phyloP scores from a whole-genome alignment of 345 rosid genomes.

The Citrus reticulata region DNA sequence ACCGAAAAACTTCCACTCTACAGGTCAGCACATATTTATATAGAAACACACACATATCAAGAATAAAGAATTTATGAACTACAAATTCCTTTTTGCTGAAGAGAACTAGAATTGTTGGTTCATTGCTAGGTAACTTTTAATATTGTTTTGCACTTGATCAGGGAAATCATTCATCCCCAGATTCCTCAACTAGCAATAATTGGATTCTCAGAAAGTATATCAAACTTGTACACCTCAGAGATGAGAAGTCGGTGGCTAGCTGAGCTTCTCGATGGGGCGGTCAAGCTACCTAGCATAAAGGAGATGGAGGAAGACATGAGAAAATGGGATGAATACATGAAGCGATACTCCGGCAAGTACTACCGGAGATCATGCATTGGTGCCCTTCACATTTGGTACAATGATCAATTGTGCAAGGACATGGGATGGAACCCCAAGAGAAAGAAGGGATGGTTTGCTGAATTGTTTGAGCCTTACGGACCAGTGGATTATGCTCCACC shows the following conservation, averaged over 20 bases:
- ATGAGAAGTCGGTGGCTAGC: slow-evolving; percentile 35
- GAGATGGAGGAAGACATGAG: slow-evolving; percentile 36
- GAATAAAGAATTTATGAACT: not conserved
- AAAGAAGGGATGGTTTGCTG: slow-evolving; percentile 35
- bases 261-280: slow-evolving; percentile 31
- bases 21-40: slow-evolving; percentile 19
- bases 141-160: not conserved
- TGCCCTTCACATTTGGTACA: slow-evolving; percentile 37
- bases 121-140: not conserved
- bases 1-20: slow-evolving; percentile 32
- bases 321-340: slow-evolving; percentile 30
- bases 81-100: not conserved
- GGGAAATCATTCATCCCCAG: slow-evolving; percentile 37
- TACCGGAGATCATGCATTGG: slow-evolving; percentile 35
- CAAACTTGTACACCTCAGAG: slow-evolving; percentile 41
- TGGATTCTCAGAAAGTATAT: slow-evolving; percentile 33
- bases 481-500: slow-evolving; percentile 31
- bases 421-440: slow-evolving; percentile 49
- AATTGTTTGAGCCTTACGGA: slow-evolving; percentile 44
- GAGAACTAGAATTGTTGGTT: not conserved
- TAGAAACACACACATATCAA: not conserved
- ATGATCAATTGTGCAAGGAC: slow-evolving; percentile 38
- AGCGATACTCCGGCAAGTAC: slow-evolving; percentile 23
- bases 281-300: slow-evolving; percentile 28
- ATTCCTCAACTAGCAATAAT: slow-evolving; percentile 48